Evolutionary conservation across 176 grass and related monocot species (phyloP), one percentile per base, ranked within the genome.

Genomic region (Bothriochloa decipiens): DNA sequence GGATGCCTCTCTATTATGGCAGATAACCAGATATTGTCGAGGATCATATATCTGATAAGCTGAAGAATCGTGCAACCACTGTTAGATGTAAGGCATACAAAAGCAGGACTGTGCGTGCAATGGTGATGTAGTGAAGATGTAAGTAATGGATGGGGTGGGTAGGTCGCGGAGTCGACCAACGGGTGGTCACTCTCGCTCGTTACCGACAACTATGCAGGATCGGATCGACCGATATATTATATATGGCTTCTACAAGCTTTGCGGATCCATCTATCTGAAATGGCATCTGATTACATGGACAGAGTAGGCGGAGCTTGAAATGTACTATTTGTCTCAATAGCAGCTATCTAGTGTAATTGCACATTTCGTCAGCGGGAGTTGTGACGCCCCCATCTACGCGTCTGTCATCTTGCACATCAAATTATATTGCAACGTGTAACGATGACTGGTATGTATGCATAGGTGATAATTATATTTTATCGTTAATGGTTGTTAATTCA

Each of bases 101-200:
- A 81, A 86, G 84, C 22, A n/a, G 22, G 16, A n/a, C 25, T 13
- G 25, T 27, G 10, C 61, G 6, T 23, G 2, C 60, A 65, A 73
- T 46, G 14, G 3, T 80, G 77, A 81, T 6, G 69, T 67, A 29
- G 80, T n/a, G n/a, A 32, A 16, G 33, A 86, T 67, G 77, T 81
- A 55, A 86, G 69, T 77, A 53, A 63, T 27, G 22, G 53, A 11
- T 11, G 3, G 3, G 36, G 70, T 43, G 10, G 14, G 20, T 37
- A 25, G 65, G 17, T 28, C 61, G 23, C 3, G 17, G 6, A 11
- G 12, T 66, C 58, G 0, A 22, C 49, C 29, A 18, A 2, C 50
- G 17, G 50, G 50, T 53, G 16, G 17, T 53, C 50, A 20, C 52
- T 55, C 50, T 52, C 17, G 50, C 50, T 18, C 17, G 50, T 53